Evolutionary conservation across 176 grass and related monocot genomes (phyloP).

Genomic region (Paspalum notatum): DNA sequence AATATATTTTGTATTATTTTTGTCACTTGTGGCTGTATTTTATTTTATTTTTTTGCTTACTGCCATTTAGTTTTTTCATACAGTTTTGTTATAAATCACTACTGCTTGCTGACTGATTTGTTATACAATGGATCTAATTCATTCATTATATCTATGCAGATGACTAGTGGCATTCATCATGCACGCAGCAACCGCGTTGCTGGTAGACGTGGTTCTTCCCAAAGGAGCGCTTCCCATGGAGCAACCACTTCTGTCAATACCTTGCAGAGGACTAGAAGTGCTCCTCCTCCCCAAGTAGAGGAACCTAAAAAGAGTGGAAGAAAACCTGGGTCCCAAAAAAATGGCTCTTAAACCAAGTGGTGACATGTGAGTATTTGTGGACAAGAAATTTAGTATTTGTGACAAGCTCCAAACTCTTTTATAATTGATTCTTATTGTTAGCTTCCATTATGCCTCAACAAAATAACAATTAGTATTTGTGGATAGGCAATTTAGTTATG

Average conservation of each 20-base stretch:
- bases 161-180: not conserved
- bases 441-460: not conserved
- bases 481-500: slow-evolving; percentile 9
- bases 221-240: not conserved
- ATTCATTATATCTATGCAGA: not conserved
- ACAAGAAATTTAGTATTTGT: no score
- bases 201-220: not conserved
- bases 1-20: no score
- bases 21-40: no score
- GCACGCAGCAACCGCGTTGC: no score
- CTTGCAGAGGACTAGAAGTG: not conserved
- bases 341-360: not conserved
- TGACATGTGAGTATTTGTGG: slow-evolving; percentile 1
- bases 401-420: no score
- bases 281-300: not conserved
- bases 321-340: not conserved
- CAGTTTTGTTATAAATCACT: no score
- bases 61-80: no score
- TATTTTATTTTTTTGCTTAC: no score
- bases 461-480: not conserved
- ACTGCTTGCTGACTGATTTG: no score
- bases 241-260: no score
- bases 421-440: not conserved
- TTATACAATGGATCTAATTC: not conserved
- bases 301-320: not conserved